Base-by-base conservation (phyloP, 2,329 filamentous ascomycete genomes). In the Xylariaceae sp. region DNA sequence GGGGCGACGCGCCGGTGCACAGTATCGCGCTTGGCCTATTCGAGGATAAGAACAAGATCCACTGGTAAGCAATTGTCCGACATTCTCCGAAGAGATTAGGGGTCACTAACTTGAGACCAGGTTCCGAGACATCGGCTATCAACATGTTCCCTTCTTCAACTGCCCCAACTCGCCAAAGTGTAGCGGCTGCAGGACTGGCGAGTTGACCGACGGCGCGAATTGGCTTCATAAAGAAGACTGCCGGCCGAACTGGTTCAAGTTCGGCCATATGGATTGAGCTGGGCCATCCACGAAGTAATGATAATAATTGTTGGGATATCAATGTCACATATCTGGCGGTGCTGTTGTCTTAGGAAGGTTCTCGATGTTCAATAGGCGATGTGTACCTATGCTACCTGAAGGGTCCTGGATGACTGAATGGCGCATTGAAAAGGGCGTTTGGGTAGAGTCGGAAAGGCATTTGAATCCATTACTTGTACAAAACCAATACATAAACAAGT, bases 81-180 rank as follows among this genome's bases (percentile, higher is more conserved):
- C 9, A 10, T 35, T 31, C 14, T 19, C 15, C 30, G 32, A 17
- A 2, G 15, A 35, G n/a, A 47, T n/a, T 36, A 17, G 40, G 53
- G 44, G 47, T 44, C 48, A 17, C 62, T 62, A 51, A 61, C 36
- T 33, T n/a, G 44, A 27, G 53, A 48, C 6, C 56, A 96, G 91
- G 91, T 99, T 99, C 85, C 91, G 92, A 47, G 94, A 99, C 67
- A 97, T 99, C 59, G 94, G 94, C 50, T 99, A 99, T 73, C 90
- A 96, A 64, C 94, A 99, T 62, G 91, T 97, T 47, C 94, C 94
- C 41, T 99, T 95, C 74, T 96, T 95, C 78, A 99, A 99, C 74
- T 99, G 94, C 67, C 94, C 94, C 55, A 97, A 96, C 72, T 95
- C 87, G 46, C 88, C 89, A 44, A 97, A 97, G 70, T 97, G 92